These are phyloP conservation scores for Boletellus ananas DNA, from an alignment of 768 basidiomycete species.

Conservation along the genomic window DNA sequence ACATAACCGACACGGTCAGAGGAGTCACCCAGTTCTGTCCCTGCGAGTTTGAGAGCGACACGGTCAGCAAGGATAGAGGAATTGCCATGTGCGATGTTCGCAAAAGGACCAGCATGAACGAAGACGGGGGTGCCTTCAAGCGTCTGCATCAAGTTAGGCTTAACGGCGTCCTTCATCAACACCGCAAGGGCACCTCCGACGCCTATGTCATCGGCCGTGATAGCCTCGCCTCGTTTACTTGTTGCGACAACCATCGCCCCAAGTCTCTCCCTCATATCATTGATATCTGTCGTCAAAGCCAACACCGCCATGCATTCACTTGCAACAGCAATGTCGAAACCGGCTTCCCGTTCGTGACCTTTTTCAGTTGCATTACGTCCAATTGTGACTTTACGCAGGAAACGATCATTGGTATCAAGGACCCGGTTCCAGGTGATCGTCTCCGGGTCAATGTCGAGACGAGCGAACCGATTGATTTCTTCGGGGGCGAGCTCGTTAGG, in stretches of 20 bases:
- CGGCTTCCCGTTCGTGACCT: constrained; percentile 83
- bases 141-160: constrained; percentile 99
- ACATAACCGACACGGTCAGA: constrained; percentile 86
- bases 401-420: constrained; percentile 94
- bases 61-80: constrained; percentile 98
- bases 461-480: constrained; percentile 84
- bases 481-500: constrained; percentile 91
- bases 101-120: constrained; percentile 98
- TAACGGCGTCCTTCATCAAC: constrained; percentile 98
- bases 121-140: constrained; percentile 98
- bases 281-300: constrained; percentile 80
- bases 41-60: constrained; percentile 94
- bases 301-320: constrained; percentile 99
- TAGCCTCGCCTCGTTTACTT: constrained; percentile 82
- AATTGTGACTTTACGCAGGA: constrained; percentile 89
- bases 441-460: constrained; percentile 84
- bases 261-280: constrained; percentile 88
- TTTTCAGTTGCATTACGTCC: constrained; percentile 90
- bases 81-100: constrained; percentile 98
- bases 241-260: constrained; percentile 98
- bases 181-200: constrained; percentile 94
- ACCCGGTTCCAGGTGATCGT: constrained; percentile 99
- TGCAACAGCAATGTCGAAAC: constrained; percentile 96
- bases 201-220: constrained; percentile 96
- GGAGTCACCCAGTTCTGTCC: constrained; percentile 87